Evolutionary conservation across 768 basidiomycete genomes (phyloP).

Genomic region (Phallus indusiatus): DNA sequence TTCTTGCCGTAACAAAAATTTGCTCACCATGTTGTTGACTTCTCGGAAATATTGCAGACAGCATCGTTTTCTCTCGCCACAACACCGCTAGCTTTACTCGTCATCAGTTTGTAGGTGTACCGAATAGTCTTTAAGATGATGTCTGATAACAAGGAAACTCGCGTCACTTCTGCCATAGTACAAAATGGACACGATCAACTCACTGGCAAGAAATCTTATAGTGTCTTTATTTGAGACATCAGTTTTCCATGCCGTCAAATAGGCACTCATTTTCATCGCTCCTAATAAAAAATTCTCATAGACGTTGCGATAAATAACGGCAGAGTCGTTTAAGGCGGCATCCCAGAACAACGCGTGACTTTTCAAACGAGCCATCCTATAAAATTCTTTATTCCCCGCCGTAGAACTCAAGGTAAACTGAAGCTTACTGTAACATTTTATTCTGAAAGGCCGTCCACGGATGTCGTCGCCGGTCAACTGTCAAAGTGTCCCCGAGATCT

Average conservation of each 20-base stretch:
- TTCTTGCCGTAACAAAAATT: constrained; percentile 1
- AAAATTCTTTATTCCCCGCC: background rate
- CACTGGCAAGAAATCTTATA: constrained; percentile 46
- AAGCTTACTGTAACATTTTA: constrained; percentile 66
- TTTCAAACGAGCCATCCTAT: constrained; percentile 61
- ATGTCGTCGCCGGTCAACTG: constrained; percentile 54
- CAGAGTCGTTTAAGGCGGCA: constrained; percentile 49
- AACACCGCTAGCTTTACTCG: constrained; percentile 33
- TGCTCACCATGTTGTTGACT: constrained; percentile 52
- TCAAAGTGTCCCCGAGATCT: constrained; percentile 62
- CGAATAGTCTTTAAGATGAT: constrained; percentile 52
- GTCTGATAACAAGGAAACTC: constrained; percentile 28
- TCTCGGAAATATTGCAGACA: constrained; percentile 37
- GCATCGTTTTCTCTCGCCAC: constrained; percentile 30
- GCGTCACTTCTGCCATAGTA: background rate
- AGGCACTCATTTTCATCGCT: constrained; percentile 81
- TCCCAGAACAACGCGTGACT: constrained; percentile 80
- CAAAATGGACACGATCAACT: constrained; percentile 14
- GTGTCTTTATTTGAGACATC: constrained; percentile 30
- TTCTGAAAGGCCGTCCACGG: constrained; percentile 55
- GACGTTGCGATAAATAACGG: constrained; percentile 66
- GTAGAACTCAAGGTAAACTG: background rate
- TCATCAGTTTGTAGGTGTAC: constrained; percentile 44
- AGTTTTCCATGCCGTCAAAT: constrained; percentile 53
- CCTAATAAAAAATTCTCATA: constrained; percentile 78